A percentile compares a stretch with the other conserved stretches of the same genome.
Conservation (phyloP, 306 rosid genomes). For the Lithocarpus polystachyus region DNA sequence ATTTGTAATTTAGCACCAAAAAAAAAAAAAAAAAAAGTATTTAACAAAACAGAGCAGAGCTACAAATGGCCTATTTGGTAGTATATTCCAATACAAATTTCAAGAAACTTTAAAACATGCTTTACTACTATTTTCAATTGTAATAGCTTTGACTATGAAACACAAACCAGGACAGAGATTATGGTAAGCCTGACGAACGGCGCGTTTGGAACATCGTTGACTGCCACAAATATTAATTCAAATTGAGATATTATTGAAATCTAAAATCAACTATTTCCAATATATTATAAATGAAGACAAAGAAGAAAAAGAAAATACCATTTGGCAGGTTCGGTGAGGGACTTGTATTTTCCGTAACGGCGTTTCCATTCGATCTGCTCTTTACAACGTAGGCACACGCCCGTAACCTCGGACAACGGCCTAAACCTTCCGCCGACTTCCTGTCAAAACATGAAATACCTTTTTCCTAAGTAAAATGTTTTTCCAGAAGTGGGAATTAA, state of each 20-base stretch:
- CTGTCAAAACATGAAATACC: constrained; percentile 19
- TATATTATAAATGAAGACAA: not conserved
- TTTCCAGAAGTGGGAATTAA: too few relatives aligned
- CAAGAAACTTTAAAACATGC: too few relatives aligned
- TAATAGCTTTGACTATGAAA: not conserved
- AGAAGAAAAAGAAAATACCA: constrained; percentile 32
- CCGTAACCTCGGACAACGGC: constrained; percentile 73
- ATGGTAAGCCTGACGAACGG: constrained; percentile 91
- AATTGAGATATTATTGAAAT: not conserved
- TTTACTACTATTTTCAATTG: too few relatives aligned
- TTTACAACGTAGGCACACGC: constrained; percentile 85
- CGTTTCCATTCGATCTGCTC: constrained; percentile 95
- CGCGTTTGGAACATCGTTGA: constrained; percentile 76
- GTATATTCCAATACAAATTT: too few relatives aligned
- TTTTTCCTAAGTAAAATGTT: too few relatives aligned
- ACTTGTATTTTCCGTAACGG: constrained; percentile 84
- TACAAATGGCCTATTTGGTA: too few relatives aligned
- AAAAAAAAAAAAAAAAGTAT: too few relatives aligned
- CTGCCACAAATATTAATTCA: constrained; percentile 36
- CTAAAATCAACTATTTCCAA: not conserved
- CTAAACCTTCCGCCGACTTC: constrained; percentile 83
- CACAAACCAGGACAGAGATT: constrained; percentile 66
- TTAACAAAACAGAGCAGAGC: not conserved
- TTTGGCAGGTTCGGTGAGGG: constrained; percentile 75
- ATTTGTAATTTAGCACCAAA: too few relatives aligned